Percentiles rank a stretch among this genome's conserved stretches.
phyloP scores from a whole-genome alignment of 139 green algal species.

The Mesotaenium endlicherianum region DNA sequence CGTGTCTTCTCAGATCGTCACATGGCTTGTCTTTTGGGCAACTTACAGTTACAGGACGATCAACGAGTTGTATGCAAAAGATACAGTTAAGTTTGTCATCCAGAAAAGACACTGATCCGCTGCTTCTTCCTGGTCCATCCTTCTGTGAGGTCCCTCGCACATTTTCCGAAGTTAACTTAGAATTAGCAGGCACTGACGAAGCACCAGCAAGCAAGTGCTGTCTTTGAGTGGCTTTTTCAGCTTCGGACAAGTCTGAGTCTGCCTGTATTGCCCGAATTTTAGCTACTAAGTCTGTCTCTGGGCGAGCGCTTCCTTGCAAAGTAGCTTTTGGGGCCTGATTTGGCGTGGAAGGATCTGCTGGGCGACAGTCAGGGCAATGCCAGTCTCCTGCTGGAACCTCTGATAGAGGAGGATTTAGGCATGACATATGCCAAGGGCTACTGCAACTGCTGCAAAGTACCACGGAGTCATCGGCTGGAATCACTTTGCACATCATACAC shows the following conservation, averaged over 20 bases:
- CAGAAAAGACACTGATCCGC: conserved; percentile 45
- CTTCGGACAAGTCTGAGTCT: conserved; percentile 73
- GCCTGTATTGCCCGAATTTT: conserved; percentile 34
- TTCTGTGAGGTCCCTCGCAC: background rate
- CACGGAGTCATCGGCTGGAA: conserved; percentile 14
- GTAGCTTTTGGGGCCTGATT: no score
- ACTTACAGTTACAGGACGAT: conserved; percentile 80
- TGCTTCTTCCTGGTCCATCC: background rate
- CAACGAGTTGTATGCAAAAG: conserved; percentile 84
- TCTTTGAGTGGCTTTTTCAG: conserved; percentile 73
- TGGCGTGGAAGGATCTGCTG: no score
- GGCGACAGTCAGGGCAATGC: conserved; percentile 41
- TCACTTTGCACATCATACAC: conserved; percentile 26
- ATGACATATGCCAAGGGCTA: conserved; percentile 40
- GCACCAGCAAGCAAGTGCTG: conserved; percentile 72
- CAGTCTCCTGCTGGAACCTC: conserved; percentile 12
- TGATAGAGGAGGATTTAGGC: conserved; percentile 1
- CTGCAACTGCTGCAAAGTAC: conserved; percentile 26
- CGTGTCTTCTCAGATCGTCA: background rate
- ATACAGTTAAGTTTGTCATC: conserved; percentile 83
- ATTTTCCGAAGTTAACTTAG: no score
- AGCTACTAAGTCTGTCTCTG: background rate
- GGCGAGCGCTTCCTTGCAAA: background rate
- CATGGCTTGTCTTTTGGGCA: background rate
- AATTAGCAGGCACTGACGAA: no score